Base-by-base conservation (phyloP, 805 yeast species). In the Metschnikowia orientalis region DNA sequence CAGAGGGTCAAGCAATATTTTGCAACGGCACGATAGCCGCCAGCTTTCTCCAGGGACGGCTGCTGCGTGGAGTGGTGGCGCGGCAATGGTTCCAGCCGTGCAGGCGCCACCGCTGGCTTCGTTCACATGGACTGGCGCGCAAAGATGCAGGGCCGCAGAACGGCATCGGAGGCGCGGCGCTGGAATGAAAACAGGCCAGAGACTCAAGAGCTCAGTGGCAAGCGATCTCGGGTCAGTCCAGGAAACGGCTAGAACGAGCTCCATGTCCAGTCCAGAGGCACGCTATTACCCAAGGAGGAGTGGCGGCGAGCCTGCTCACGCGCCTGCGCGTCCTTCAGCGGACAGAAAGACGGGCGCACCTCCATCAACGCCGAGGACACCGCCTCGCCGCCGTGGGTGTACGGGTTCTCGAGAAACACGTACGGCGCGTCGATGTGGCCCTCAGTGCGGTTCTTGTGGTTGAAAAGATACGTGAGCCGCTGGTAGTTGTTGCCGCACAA, bases 201-300 rank as follows among this genome's bases (percentile, higher is more conserved):
- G n/a, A n/a, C n/a, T n/a, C n/a, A n/a, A n/a, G n/a, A n/a, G n/a
- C n/a, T n/a, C n/a, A n/a, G n/a, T n/a, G n/a, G n/a, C n/a, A n/a
- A n/a, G n/a, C n/a, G n/a, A n/a, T n/a, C n/a, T n/a, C n/a, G n/a
- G n/a, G n/a, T n/a, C n/a, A n/a, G n/a, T n/a, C n/a, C n/a, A n/a
- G n/a, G n/a, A n/a, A n/a, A n/a, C n/a, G 16, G 18, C 50, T 42
- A 70, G 45, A 71, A 69, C 5, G 76, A 69, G 47, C 77, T 69
- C 77, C 77, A 71, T 17, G 61, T 65, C 77, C 77, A 71, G 50
- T 71, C 75, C 18, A 45, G 35, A 2, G 51, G 48, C 16, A 41
- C 43, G 11, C 28, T 37, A 10, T 15, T 37, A 9, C 30, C 17
- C 14, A 29, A 10, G 11, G 32, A 29, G 2, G 32, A 20, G 13